These are phyloP conservation scores for Parmelia sp. DNA, from an alignment of 495 filamentous ascomycete genomes.

Conservation along the genomic window DNA sequence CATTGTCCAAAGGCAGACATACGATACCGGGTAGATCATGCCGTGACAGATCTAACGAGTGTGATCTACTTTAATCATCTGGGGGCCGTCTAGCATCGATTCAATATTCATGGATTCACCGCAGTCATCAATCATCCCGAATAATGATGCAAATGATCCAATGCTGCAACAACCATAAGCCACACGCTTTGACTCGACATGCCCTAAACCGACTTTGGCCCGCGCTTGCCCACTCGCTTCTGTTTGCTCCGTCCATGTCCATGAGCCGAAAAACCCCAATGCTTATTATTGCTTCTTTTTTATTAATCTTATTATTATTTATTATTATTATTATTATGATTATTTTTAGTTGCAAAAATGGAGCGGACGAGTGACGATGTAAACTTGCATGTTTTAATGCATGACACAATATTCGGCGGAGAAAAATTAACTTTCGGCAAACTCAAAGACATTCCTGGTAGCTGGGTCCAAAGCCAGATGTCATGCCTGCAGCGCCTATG, in stretches of 20 bases:
- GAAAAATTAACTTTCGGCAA: neutral
- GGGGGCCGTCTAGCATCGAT: too few relatives aligned
- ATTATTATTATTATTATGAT: too few relatives aligned
- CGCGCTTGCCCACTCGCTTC: neutral
- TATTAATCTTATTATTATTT: too few relatives aligned
- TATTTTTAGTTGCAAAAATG: neutral
- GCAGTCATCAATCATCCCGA: too few relatives aligned
- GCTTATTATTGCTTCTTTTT: too few relatives aligned
- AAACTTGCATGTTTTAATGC: neutral
- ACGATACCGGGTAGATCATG: neutral
- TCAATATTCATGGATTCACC: too few relatives aligned
- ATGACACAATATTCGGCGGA: constrained; percentile 2
- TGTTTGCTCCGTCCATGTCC: neutral
- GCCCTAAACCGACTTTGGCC: neutral
- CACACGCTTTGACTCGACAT: neutral
- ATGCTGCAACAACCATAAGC: too few relatives aligned
- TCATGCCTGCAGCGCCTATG: constrained; percentile 9
- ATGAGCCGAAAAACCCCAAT: neutral
- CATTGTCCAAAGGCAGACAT: neutral
- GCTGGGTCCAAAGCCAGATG: constrained; percentile 9
- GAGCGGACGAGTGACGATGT: too few relatives aligned
- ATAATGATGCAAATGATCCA: too few relatives aligned
- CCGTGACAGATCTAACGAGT: neutral
- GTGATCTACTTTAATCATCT: neutral
- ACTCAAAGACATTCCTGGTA: constrained; percentile 3